A percentile compares a stretch with the other conserved stretches of the same genome.
Conservation (phyloP, 257 asterid species). For the Oldenlandia corymbosa region DNA sequence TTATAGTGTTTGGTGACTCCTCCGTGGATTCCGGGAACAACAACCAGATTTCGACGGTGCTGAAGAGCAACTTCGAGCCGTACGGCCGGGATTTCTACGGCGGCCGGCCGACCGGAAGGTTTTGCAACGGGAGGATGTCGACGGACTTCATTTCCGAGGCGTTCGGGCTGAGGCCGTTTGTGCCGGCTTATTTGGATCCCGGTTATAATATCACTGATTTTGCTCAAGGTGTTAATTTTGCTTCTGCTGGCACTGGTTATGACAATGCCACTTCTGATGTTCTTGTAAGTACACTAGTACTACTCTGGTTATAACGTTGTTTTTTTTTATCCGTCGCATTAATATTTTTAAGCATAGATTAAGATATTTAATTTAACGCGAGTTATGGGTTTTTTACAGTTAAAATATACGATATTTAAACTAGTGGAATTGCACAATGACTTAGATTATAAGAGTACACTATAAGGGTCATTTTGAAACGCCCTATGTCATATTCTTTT, state of each 20-base stretch:
- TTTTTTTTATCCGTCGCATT: too few species aligned
- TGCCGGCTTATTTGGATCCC: conserved; percentile 86
- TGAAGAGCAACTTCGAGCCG: conserved; percentile 80
- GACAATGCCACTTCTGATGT: conserved; percentile 74
- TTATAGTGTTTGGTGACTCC: conserved; percentile 90
- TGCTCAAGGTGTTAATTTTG: conserved; percentile 74
- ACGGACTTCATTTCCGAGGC: conserved; percentile 78
- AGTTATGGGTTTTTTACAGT: too few species aligned
- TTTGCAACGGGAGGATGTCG: conserved; percentile 78
- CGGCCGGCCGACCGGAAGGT: conserved; percentile 71
- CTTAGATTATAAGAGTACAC: too few species aligned
- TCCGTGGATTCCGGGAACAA: conserved; percentile 90
- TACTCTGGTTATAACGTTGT: too few species aligned
- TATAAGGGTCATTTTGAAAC: too few species aligned
- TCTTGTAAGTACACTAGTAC: conserved; percentile 46
- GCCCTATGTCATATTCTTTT: too few species aligned
- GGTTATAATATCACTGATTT: conserved; percentile 60
- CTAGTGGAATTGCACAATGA: too few species aligned
- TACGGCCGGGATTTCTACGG: conserved; percentile 85
- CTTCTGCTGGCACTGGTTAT: conserved; percentile 88
- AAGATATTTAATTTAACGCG: too few species aligned
- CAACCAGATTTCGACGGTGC: conserved; percentile 60
- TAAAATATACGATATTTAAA: too few species aligned
- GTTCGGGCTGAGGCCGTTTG: conserved; percentile 72
- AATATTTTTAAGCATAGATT: too few species aligned